Conservation (phyloP, 2,329 filamentous ascomycete species). For the Magnaporthiopsis rhizophila region DNA sequence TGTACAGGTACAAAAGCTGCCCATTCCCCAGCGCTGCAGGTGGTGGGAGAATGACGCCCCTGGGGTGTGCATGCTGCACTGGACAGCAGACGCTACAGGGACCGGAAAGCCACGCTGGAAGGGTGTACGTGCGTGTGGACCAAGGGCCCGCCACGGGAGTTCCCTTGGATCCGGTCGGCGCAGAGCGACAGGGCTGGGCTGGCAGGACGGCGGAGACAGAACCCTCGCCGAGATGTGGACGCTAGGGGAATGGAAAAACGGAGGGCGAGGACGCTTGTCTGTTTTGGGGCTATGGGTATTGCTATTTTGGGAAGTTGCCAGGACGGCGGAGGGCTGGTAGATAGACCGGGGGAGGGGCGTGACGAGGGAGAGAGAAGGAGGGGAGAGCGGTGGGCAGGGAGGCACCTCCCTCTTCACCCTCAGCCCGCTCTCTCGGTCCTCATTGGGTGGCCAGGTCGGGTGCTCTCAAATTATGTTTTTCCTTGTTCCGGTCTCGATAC, state of each 20-base stretch:
- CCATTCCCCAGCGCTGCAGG: background rate
- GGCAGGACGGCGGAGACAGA: background rate
- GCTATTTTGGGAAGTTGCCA: constrained; percentile 24
- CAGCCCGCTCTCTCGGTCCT: constrained; percentile 7
- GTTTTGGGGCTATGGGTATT: constrained; percentile 26
- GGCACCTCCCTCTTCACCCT: background rate
- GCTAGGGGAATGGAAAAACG: background rate
- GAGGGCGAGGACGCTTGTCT: constrained; percentile 22
- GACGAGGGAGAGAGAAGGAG: background rate
- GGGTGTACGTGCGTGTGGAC: background rate
- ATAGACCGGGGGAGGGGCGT: constrained; percentile 2
- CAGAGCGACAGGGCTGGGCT: background rate
- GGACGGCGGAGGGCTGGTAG: background rate
- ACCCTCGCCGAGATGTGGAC: background rate
- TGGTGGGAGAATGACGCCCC: background rate
- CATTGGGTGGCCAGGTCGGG: constrained; percentile 7
- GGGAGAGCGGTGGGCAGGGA: background rate
- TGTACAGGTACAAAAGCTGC: constrained; percentile 8
- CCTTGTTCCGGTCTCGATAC: background rate
- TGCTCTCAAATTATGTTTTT: constrained; percentile 1
- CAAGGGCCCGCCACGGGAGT: background rate
- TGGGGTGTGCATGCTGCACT: constrained; percentile 1
- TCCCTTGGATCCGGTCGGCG: background rate
- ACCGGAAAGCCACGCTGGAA: background rate
- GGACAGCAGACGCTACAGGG: background rate